Conservation (phyloP, 176 grass and related monocot species). For the Thinopyrum elongatum region DNA sequence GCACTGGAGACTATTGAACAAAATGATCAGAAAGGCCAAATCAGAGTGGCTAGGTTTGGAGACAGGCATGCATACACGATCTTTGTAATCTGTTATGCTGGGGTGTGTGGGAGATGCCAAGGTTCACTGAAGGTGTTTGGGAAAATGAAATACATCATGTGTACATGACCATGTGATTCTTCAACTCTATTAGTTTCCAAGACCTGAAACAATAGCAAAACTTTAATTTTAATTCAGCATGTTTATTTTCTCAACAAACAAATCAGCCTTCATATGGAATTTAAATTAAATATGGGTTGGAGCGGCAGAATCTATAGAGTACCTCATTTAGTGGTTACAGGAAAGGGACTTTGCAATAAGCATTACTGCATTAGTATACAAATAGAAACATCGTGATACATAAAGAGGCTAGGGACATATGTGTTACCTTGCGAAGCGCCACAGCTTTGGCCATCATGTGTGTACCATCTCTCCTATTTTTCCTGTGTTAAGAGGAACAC, state of each 20-base stretch:
- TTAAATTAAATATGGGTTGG: background rate
- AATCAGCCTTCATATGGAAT: background rate
- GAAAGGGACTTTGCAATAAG: no score
- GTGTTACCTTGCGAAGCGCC: no score
- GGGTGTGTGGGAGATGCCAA: slow-evolving; percentile 89
- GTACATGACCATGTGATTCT: slow-evolving; percentile 91
- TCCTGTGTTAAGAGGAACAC: no score
- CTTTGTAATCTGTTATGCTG: slow-evolving; percentile 77
- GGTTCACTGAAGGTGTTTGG: slow-evolving; percentile 96
- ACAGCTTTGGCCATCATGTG: no score
- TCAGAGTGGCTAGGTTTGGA: background rate
- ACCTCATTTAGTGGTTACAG: slow-evolving; percentile 98
- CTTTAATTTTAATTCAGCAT: slow-evolving; percentile 12
- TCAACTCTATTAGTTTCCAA: slow-evolving; percentile 96
- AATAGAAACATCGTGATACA: no score
- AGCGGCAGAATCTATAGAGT: slow-evolving; percentile 10
- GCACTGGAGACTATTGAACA: background rate
- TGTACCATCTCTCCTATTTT: no score
- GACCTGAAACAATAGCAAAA: slow-evolving; percentile 53
- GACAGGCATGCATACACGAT: slow-evolving; percentile 77
- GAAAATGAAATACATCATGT: no score
- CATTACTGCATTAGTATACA: no score
- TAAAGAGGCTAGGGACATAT: no score
- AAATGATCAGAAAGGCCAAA: slow-evolving; percentile 15
- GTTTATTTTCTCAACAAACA: background rate